Evolutionary conservation across 257 asterid species (phyloP).

Genomic region (Craterostigma plantagineum): DNA sequence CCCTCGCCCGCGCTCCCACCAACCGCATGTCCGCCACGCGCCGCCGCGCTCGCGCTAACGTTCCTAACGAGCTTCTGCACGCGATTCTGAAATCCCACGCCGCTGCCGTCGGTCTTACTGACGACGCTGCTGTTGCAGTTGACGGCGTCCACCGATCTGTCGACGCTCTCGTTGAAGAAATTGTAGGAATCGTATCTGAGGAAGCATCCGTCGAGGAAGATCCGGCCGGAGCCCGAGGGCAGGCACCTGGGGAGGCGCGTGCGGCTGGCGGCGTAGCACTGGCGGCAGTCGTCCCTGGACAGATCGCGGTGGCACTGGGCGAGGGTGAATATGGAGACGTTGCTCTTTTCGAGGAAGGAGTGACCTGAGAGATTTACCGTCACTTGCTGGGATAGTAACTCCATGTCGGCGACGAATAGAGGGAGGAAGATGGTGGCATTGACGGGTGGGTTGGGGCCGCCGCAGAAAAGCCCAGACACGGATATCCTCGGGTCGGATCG

Average conservation of each 20-base stretch:
- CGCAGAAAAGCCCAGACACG: conserved; percentile 48
- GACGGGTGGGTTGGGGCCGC: conserved; percentile 15
- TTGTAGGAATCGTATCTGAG: conserved; percentile 47
- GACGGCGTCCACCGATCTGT: conserved; percentile 19
- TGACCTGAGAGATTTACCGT: conserved; percentile 28
- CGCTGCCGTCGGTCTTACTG: conserved; percentile 12
- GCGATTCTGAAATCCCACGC: conserved; percentile 13
- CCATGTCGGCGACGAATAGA: conserved; percentile 40
- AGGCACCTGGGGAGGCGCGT: conserved; percentile 69
- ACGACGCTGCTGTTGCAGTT: conserved; percentile 27
- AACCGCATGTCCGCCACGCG: conserved; percentile 26
- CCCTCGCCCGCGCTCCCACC: conserved; percentile 21
- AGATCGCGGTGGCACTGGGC: conserved; percentile 59
- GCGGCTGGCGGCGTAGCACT: conserved; percentile 65
- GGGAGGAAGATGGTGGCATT: conserved; percentile 24
- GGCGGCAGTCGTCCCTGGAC: conserved; percentile 53
- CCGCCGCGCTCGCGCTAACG: conserved; percentile 28
- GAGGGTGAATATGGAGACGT: conserved; percentile 23
- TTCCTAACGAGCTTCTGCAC: conserved; percentile 30
- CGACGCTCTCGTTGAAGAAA: conserved; percentile 37
- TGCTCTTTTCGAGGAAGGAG: conserved; percentile 12
- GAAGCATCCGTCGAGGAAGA: conserved; percentile 78
- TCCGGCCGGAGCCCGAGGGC: conserved; percentile 37
- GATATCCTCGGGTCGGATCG: conserved; percentile 49
- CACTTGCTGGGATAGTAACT: conserved; percentile 35